Conservation (phyloP, 2,329 filamentous ascomycete species). For the Xylariaceae sp. region DNA sequence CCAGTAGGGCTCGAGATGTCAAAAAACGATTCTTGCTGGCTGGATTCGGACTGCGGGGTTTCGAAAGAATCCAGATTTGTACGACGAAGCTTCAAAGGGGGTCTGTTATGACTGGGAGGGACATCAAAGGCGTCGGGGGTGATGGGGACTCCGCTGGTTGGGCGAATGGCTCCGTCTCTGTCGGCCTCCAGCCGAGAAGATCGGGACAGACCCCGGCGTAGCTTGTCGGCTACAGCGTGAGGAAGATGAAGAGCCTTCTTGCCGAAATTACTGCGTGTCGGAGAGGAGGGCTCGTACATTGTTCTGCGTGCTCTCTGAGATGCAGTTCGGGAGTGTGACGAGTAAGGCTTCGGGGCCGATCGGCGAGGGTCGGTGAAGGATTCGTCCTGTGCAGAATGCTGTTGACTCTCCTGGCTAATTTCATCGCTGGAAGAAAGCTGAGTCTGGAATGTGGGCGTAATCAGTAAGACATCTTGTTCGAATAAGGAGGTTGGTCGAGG, state of each 20-base stretch:
- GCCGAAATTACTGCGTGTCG: constrained; percentile 25
- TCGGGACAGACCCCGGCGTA: constrained; percentile 36
- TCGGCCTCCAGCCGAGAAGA: constrained; percentile 28
- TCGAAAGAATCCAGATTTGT: constrained; percentile 40
- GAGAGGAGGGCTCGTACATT: constrained; percentile 32
- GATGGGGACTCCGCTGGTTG: constrained; percentile 38
- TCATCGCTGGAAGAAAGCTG: constrained; percentile 23
- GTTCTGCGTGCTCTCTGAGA: constrained; percentile 33
- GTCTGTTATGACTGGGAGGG: constrained; percentile 17
- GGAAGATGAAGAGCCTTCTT: constrained; percentile 31
- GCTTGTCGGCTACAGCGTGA: constrained; percentile 34
- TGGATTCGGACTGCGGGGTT: constrained; percentile 42
- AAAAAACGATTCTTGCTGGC: constrained; percentile 38
- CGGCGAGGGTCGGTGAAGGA: constrained; percentile 28
- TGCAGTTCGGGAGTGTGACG: constrained; percentile 23
- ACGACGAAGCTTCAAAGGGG: constrained; percentile 40
- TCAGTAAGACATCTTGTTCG: constrained; percentile 16
- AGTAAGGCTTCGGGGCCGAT: constrained; percentile 21
- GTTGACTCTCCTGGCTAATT: constrained; percentile 26
- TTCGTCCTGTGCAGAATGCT: constrained; percentile 30
- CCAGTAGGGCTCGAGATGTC: constrained; percentile 49
- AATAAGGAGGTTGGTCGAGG: constrained; percentile 1
- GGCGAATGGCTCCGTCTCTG: constrained; percentile 19
- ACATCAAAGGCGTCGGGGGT: constrained; percentile 58
- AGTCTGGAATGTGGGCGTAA: constrained; percentile 22